Percentiles rank a stretch among this genome's conserved stretches.
Evolutionary conservation across 1,284 basidiomycete genomes (phyloP).

Genomic region (Sutorius eximius): DNA sequence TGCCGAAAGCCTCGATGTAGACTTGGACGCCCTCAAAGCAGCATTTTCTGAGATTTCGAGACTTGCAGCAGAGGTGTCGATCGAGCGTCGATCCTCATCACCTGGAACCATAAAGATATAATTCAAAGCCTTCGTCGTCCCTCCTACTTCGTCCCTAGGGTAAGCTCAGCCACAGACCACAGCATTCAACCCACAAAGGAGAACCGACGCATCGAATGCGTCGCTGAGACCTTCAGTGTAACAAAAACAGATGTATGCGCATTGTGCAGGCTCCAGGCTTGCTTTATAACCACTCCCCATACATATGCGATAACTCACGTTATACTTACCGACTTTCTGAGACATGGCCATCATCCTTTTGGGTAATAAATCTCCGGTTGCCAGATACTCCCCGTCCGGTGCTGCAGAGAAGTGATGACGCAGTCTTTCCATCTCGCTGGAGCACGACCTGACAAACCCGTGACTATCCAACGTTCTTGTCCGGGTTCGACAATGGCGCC

Average conservation of each 20-base stretch:
- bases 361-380: conserved; percentile 40
- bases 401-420: conserved; percentile 39
- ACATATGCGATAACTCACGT: conserved; percentile 11
- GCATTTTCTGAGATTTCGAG: conserved; percentile 86
- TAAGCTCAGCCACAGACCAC: background rate
- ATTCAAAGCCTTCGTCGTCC: background rate
- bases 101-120: conserved; percentile 3
- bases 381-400: conserved; percentile 41
- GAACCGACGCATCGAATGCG: conserved; percentile 1
- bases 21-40: conserved; percentile 75
- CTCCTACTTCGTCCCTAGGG: background rate
- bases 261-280: conserved; percentile 12
- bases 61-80: conserved; percentile 65
- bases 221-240: background rate
- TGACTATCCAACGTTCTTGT: conserved; percentile 37
- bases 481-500: conserved; percentile 32
- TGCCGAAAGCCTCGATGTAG: conserved; percentile 77
- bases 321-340: conserved; percentile 3
- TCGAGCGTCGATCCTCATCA: conserved; percentile 35
- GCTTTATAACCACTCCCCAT: conserved; percentile 8
- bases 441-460: conserved; percentile 2
- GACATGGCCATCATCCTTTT: conserved; percentile 21
- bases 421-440: conserved; percentile 31
- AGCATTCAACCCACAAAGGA: background rate
- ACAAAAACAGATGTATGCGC: conserved; percentile 1